A percentile compares a stretch with the other conserved stretches of the same genome.
These are phyloP conservation scores for Coccomyxa subellipsoidea DNA, from an alignment of 163 green algal species.

Conservation along the genomic window DNA sequence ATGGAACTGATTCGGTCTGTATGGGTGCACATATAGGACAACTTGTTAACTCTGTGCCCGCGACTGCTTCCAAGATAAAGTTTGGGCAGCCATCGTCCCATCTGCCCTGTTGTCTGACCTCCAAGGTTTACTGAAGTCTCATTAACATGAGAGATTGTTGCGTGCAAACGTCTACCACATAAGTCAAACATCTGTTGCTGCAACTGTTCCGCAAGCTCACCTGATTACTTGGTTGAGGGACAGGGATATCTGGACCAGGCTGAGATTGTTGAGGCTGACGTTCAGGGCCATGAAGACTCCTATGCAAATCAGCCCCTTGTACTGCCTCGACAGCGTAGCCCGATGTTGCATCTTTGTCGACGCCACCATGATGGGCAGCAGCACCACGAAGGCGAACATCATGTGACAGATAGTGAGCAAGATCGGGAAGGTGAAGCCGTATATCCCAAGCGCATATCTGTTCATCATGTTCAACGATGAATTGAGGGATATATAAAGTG, in stretches of 20 bases:
- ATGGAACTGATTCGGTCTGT: too few relatives aligned
- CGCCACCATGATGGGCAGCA: constrained; percentile 37
- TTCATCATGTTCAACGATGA: constrained; percentile 38
- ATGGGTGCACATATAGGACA: too few relatives aligned
- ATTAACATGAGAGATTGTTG: too few relatives aligned
- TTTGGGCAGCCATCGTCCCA: too few relatives aligned
- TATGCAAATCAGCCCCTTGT: constrained; percentile 48
- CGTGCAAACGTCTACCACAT: too few relatives aligned
- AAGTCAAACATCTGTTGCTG: too few relatives aligned
- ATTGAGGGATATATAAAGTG: constrained; percentile 60
- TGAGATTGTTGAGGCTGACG: constrained; percentile 65
- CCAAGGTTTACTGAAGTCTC: too few relatives aligned
- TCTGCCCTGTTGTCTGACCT: too few relatives aligned
- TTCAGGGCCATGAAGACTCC: constrained; percentile 51
- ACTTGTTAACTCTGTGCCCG: too few relatives aligned
- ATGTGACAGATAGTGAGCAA: constrained; percentile 46
- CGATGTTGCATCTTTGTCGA: constrained; percentile 26
- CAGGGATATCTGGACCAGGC: constrained; percentile 56
- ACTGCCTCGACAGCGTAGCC: constrained; percentile 36
- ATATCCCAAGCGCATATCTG: constrained; percentile 32
- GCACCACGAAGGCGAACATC: constrained; percentile 41
- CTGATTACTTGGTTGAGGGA: constrained; percentile 76
- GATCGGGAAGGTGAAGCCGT: constrained; percentile 39
- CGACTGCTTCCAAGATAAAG: too few relatives aligned
- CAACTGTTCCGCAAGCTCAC: constrained; percentile 8